Evolutionary conservation across 2,329 filamentous ascomycete species (phyloP).

Genomic region (Diaporthe velutina): DNA sequence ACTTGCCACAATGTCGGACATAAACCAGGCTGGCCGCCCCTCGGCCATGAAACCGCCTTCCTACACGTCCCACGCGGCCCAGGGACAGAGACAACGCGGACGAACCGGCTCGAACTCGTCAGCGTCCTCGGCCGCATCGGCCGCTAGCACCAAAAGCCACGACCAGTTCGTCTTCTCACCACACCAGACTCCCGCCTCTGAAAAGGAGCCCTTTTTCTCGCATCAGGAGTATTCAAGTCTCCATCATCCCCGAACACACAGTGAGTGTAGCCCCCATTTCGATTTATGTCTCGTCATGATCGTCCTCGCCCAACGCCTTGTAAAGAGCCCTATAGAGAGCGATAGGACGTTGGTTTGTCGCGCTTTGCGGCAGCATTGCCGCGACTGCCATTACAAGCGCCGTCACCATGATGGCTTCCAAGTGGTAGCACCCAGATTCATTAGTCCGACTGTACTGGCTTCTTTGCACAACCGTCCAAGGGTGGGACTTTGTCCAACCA

Average conservation of each 20-base stretch:
- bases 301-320: background rate
- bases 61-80: slow-evolving; percentile 1
- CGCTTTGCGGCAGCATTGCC: slow-evolving; percentile 13
- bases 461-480: slow-evolving; percentile 7
- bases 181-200: slow-evolving; percentile 47
- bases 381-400: slow-evolving; percentile 11
- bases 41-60: slow-evolving; percentile 54
- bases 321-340: background rate
- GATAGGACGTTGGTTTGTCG: background rate
- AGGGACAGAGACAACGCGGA: slow-evolving; percentile 28
- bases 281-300: background rate
- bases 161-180: slow-evolving; percentile 54
- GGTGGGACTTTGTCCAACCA: slow-evolving; percentile 8
- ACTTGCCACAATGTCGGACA: slow-evolving; percentile 29
- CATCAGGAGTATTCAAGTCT: slow-evolving; percentile 26
- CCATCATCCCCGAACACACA: background rate
- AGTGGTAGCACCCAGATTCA: background rate
- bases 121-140: slow-evolving; percentile 51
- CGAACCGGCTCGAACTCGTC: slow-evolving; percentile 59
- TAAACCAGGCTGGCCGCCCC: slow-evolving; percentile 8
- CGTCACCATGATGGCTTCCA: slow-evolving; percentile 3
- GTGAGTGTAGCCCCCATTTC: background rate
- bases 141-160: slow-evolving; percentile 46
- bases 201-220: slow-evolving; percentile 39
- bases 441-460: background rate